A percentile compares a stretch with the other conserved stretches of the same genome.
Conservation (phyloP, 78 protist species). For the Planoprotostelium fungivorum region DNA sequence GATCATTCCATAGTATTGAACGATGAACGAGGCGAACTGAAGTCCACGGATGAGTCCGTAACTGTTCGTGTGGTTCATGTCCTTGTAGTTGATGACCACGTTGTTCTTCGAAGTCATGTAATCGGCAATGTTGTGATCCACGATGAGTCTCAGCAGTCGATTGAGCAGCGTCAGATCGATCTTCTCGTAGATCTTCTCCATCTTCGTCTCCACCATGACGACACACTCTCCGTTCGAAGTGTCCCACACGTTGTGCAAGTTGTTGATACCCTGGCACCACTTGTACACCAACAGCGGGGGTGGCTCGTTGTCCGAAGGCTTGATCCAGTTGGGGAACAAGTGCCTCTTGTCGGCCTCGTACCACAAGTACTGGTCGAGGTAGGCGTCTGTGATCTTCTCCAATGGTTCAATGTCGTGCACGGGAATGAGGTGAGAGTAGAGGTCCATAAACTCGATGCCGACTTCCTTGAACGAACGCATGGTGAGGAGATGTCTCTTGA, state of each 20-base stretch:
- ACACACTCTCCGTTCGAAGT: conserved; percentile 91
- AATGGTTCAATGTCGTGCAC: conserved; percentile 98
- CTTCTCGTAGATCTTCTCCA: conserved; percentile 92
- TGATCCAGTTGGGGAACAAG: conserved; percentile 99
- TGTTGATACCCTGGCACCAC: conserved; percentile 99
- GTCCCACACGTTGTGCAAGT: conserved; percentile 93
- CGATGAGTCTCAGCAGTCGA: conserved; percentile 93
- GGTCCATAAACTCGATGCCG: conserved; percentile 96
- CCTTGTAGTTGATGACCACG: conserved; percentile 94
- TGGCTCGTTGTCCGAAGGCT: conserved; percentile 99
- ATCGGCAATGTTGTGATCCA: conserved; percentile 99
- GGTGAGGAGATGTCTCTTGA: conserved; percentile 97
- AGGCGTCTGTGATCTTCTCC: conserved; percentile 99
- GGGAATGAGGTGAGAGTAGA: conserved; percentile 94
- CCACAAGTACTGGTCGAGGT: conserved; percentile 99
- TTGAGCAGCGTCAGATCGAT: conserved; percentile 98
- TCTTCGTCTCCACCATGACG: conserved; percentile 86
- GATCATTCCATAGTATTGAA: conserved; percentile 90
- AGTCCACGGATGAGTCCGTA: conserved; percentile 98
- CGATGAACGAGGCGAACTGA: conserved; percentile 94
- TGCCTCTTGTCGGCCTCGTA: conserved; percentile 98
- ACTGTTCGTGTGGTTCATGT: conserved; percentile 96
- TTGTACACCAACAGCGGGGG: conserved; percentile 99
- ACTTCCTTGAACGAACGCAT: conserved; percentile 98
- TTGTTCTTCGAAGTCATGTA: conserved; percentile 99